A percentile compares a stretch with the other conserved stretches of the same genome.
Conservation (phyloP, 2,329 filamentous ascomycete genomes). For the Paecilomyces sp. region DNA sequence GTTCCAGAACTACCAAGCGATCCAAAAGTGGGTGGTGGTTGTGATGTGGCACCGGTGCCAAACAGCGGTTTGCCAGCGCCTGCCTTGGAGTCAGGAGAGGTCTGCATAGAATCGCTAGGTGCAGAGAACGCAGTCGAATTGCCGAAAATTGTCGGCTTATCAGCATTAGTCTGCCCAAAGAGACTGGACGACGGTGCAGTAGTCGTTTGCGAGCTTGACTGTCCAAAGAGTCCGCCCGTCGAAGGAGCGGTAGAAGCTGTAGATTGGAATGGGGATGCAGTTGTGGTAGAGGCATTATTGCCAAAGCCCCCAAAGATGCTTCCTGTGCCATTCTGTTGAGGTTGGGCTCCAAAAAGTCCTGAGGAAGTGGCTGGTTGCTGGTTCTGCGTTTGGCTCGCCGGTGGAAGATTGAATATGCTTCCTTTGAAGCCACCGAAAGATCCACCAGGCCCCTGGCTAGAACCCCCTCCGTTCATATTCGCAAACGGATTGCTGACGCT, state of each 20-base stretch:
- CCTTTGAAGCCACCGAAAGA: constrained; percentile 24
- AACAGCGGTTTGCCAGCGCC: constrained; percentile 13
- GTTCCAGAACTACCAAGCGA: constrained; percentile 7
- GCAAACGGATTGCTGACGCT: constrained; percentile 29
- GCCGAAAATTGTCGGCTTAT: constrained; percentile 18
- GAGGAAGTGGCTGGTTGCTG: constrained; percentile 15
- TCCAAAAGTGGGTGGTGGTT: constrained; percentile 11
- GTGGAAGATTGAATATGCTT: constrained; percentile 22
- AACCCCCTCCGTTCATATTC: constrained; percentile 15
- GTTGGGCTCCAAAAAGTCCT: constrained; percentile 13
- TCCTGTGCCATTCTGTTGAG: not conserved
- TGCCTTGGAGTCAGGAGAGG: constrained; percentile 22
- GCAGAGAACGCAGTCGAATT: constrained; percentile 15
- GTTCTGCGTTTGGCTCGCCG: constrained; percentile 13
- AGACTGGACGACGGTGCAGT: constrained; percentile 11
- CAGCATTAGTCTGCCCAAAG: constrained; percentile 15
- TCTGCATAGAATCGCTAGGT: constrained; percentile 24
- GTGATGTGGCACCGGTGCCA: constrained; percentile 10
- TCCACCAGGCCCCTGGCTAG: constrained; percentile 12
- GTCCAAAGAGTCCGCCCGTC: constrained; percentile 15
- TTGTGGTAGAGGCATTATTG: constrained; percentile 8
- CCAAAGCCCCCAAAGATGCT: not conserved
- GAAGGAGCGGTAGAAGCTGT: constrained; percentile 10
- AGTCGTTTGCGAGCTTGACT: constrained; percentile 6
- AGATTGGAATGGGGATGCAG: constrained; percentile 6